phyloP scores from a whole-genome alignment of 1,139 yeast genomes.

The Geotrichum reessii region DNA sequence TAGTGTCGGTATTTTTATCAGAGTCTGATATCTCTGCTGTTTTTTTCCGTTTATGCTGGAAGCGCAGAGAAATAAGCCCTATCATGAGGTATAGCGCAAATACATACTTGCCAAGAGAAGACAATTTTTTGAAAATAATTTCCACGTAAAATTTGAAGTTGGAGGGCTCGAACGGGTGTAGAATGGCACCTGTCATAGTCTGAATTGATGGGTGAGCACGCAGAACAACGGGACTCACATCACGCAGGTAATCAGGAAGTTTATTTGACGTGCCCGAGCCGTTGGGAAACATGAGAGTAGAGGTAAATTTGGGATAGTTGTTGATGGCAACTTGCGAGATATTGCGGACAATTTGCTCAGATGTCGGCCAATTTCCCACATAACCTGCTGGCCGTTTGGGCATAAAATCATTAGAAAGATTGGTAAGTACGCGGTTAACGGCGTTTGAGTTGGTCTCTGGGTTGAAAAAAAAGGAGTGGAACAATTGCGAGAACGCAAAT shows the following conservation, averaged over 20 bases:
- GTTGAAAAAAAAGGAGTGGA: conserved; percentile 35
- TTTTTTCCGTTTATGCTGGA: too few species aligned
- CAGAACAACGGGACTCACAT: conserved; percentile 32
- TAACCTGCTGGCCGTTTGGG: conserved; percentile 32
- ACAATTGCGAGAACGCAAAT: conserved; percentile 39
- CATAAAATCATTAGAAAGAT: conserved; percentile 32
- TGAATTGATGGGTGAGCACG: conserved; percentile 38
- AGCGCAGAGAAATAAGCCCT: conserved; percentile 19
- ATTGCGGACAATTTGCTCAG: conserved; percentile 31
- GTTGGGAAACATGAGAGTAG: conserved; percentile 35
- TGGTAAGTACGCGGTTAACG: conserved; percentile 31
- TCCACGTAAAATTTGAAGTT: conserved; percentile 30
- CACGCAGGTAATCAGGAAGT: conserved; percentile 27
- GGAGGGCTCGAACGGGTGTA: conserved; percentile 36
- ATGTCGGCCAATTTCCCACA: conserved; percentile 35
- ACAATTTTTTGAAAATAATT: conserved; percentile 28
- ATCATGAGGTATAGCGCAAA: conserved; percentile 31
- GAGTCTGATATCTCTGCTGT: background rate
- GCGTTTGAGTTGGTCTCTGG: conserved; percentile 36
- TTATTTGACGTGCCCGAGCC: conserved; percentile 19
- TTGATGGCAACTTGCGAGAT: conserved; percentile 33
- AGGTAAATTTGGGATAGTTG: conserved; percentile 36
- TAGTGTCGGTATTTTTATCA: background rate
- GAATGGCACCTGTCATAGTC: conserved; percentile 36
- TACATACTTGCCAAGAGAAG: conserved; percentile 31